Evolutionary conservation across 2,329 filamentous ascomycete species (phyloP).

Genomic region (Aspergillus ustus): DNA sequence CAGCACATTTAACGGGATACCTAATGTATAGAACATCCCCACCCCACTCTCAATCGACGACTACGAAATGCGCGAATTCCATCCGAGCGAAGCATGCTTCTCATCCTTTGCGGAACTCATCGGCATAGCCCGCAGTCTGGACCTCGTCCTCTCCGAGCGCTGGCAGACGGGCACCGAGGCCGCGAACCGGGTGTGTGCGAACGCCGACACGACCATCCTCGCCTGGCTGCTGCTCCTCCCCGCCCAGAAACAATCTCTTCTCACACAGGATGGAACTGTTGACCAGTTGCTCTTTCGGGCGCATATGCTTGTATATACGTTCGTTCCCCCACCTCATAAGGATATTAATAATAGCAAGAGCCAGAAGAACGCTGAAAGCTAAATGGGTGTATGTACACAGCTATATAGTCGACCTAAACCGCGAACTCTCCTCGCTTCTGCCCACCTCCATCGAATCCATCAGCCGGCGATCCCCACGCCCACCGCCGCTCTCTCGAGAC

Average conservation of each 20-base stretch:
- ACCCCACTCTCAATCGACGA: slow-evolving; percentile 31
- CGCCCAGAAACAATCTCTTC: slow-evolving; percentile 34
- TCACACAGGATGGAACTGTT: slow-evolving; percentile 59
- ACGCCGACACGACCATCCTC: slow-evolving; percentile 40
- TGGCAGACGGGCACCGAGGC: slow-evolving; percentile 15
- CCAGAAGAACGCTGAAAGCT: neutral
- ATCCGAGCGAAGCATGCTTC: slow-evolving; percentile 24
- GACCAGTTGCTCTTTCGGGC: slow-evolving; percentile 77
- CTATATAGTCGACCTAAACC: slow-evolving; percentile 43
- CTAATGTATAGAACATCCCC: slow-evolving; percentile 32
- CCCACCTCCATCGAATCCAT: slow-evolving; percentile 46
- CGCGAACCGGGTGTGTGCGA: slow-evolving; percentile 26
- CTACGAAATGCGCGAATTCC: slow-evolving; percentile 37
- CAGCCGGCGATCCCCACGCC: slow-evolving; percentile 37
- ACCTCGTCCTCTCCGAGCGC: slow-evolving; percentile 28
- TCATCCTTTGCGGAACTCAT: slow-evolving; percentile 38
- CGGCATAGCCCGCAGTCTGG: slow-evolving; percentile 28
- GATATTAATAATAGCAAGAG: neutral
- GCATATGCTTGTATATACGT: slow-evolving; percentile 67
- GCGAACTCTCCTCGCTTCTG: slow-evolving; percentile 43
- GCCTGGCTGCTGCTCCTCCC: slow-evolving; percentile 47
- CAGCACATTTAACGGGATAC: neutral
- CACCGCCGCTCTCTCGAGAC: slow-evolving; percentile 26
- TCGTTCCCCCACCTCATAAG: slow-evolving; percentile 42
- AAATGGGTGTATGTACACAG: slow-evolving; percentile 29